phyloP scores from a whole-genome alignment of 768 basidiomycete genomes.

The Rhizopogon sp. region DNA sequence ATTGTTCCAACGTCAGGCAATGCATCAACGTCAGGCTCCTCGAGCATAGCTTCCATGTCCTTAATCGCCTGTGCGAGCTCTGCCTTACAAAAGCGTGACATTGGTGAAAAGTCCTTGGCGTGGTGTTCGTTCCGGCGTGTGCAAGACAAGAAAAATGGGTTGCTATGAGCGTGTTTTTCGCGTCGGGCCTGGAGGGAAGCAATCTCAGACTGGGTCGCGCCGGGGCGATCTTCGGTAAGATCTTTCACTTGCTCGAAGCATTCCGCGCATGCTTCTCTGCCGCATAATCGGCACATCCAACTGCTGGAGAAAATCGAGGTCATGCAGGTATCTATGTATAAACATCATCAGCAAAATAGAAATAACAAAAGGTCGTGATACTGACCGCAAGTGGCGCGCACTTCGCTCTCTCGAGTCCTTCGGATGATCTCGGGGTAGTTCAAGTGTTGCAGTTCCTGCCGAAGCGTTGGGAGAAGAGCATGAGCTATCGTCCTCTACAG shows the following conservation, averaged over 20 bases:
- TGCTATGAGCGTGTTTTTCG: slow-evolving; percentile 58
- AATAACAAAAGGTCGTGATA: slow-evolving; percentile 5
- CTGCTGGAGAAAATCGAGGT: slow-evolving; percentile 87
- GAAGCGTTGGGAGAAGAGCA: slow-evolving; percentile 62
- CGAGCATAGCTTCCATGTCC: slow-evolving; percentile 60
- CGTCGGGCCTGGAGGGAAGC: slow-evolving; percentile 45
- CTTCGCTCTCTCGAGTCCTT: slow-evolving; percentile 73
- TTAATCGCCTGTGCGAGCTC: slow-evolving; percentile 63
- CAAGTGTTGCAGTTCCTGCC: slow-evolving; percentile 61
- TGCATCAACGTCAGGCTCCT: slow-evolving; percentile 25
- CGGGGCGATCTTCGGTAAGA: slow-evolving; percentile 49
- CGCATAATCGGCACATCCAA: slow-evolving; percentile 90
- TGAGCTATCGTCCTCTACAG: slow-evolving; percentile 60
- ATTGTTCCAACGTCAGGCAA: slow-evolving; percentile 18
- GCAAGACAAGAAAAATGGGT: slow-evolving; percentile 73
- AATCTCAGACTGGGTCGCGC: slow-evolving; percentile 43
- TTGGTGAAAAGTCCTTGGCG: slow-evolving; percentile 65
- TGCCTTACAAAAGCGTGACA: slow-evolving; percentile 64
- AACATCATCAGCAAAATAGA: slow-evolving; percentile 4
- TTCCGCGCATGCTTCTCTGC: slow-evolving; percentile 83
- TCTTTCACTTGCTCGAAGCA: slow-evolving; percentile 71
- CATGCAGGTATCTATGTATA: slow-evolving; percentile 77
- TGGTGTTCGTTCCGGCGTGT: slow-evolving; percentile 68
- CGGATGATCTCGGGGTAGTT: slow-evolving; percentile 54
- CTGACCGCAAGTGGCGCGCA: slow-evolving; percentile 82